These are phyloP conservation scores for Aristolochia californica DNA, from an alignment of 164 flowering plant genomes.

Conservation along the genomic window DNA sequence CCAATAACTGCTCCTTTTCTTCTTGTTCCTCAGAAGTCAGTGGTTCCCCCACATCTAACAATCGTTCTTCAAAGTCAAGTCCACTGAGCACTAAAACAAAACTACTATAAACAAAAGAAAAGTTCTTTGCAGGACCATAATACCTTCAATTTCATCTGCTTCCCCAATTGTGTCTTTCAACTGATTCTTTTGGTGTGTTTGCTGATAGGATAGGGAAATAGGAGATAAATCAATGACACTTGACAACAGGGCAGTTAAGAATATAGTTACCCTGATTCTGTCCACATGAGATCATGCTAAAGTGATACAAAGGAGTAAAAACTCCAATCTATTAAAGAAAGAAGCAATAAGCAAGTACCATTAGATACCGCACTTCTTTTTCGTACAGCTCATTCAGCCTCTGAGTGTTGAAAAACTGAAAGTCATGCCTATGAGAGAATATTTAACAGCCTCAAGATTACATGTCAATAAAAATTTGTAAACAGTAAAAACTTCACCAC, in stretches of 20 bases:
- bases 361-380: constrained; percentile 88
- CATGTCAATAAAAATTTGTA: background rate
- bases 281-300: background rate
- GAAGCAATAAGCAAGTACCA: constrained; percentile 41
- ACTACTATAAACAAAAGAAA: background rate
- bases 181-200: constrained; percentile 81
- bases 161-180: constrained; percentile 73
- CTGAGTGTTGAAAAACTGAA: constrained; percentile 89
- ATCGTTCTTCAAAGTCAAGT: background rate
- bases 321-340: too few species aligned
- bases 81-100: background rate
- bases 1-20: constrained; percentile 79
- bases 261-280: too few species aligned
- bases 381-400: constrained; percentile 86
- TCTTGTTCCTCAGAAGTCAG: constrained; percentile 92
- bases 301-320: background rate
- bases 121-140: background rate
- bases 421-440: constrained; percentile 64
- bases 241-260: background rate
- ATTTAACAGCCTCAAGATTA: background rate
- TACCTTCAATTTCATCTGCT: constrained; percentile 95
- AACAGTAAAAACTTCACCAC: background rate
- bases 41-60: constrained; percentile 58
- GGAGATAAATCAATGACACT: background rate
- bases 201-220: constrained; percentile 24